These are phyloP conservation scores for Sisymbrium altissimum DNA, from an alignment of 345 rosid genomes.

Conservation along the genomic window DNA sequence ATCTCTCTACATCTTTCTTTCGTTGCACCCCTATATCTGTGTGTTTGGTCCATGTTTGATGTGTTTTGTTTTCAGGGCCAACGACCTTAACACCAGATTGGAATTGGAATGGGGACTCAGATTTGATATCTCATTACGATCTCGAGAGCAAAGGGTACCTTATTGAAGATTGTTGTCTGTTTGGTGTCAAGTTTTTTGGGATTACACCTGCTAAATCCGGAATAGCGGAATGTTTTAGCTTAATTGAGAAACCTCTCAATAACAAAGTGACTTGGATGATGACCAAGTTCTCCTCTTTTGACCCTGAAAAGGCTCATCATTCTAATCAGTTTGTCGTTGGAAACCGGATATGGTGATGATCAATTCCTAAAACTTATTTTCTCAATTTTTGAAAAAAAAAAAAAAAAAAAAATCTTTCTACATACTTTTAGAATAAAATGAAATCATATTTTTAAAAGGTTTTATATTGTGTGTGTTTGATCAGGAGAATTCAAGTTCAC, in stretches of 20 bases:
- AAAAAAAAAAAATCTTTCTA: too few relatives aligned
- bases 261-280: constrained; percentile 28
- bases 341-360: constrained; percentile 22
- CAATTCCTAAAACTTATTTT: background rate
- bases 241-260: constrained; percentile 17
- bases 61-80: background rate
- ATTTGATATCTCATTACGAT: background rate
- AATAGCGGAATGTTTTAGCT: constrained; percentile 14
- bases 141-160: constrained; percentile 3
- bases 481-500: constrained; percentile 20
- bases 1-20: background rate
- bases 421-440: background rate
- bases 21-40: background rate
- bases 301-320: background rate
- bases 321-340: constrained; percentile 24
- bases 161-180: constrained; percentile 14
- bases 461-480: background rate
- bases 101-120: background rate
- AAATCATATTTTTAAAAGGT: background rate
- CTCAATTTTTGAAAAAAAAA: too few relatives aligned
- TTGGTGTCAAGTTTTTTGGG: constrained; percentile 18
- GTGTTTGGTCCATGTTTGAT: background rate
- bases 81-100: background rate
- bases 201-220: background rate
- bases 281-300: constrained; percentile 2